These are phyloP conservation scores for Lotmaria passim DNA, from an alignment of 208 protist species.

Conservation along the genomic window DNA sequence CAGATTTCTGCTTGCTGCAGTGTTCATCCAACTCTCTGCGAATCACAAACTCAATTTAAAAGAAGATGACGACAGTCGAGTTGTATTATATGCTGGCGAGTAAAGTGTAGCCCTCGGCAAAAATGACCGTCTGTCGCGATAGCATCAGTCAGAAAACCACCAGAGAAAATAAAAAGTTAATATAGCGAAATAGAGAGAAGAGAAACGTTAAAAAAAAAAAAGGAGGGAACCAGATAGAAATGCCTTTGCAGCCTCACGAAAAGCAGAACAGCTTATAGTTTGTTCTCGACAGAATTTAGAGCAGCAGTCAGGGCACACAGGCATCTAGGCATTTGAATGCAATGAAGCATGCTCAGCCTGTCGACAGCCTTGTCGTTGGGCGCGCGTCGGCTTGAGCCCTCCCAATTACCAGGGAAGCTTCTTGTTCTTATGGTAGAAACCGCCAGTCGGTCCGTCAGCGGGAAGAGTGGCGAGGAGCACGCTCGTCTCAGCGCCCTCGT, in stretches of 20 bases:
- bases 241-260: background rate
- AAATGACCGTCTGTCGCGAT: slow-evolving; percentile 15
- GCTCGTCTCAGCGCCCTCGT: slow-evolving; percentile 80
- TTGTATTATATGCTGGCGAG: background rate
- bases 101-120: background rate
- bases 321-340: background rate
- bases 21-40: background rate
- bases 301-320: background rate
- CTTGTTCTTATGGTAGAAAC: slow-evolving; percentile 81
- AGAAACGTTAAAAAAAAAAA: slow-evolving; percentile 15
- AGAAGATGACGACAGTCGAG: background rate
- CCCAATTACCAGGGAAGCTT: slow-evolving; percentile 68
- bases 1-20: background rate
- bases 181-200: too few species aligned
- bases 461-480: slow-evolving; percentile 81
- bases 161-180: slow-evolving; percentile 20
- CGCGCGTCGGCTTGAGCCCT: background rate
- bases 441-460: slow-evolving; percentile 76
- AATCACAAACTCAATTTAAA: background rate
- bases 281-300: background rate
- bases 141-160: slow-evolving; percentile 16
- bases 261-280: background rate
- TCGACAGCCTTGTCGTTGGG: background rate
- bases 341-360: background rate
- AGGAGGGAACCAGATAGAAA: background rate